Evolutionary conservation across 139 green algal species (phyloP).

Genomic region (Coccomyxa sp.): DNA sequence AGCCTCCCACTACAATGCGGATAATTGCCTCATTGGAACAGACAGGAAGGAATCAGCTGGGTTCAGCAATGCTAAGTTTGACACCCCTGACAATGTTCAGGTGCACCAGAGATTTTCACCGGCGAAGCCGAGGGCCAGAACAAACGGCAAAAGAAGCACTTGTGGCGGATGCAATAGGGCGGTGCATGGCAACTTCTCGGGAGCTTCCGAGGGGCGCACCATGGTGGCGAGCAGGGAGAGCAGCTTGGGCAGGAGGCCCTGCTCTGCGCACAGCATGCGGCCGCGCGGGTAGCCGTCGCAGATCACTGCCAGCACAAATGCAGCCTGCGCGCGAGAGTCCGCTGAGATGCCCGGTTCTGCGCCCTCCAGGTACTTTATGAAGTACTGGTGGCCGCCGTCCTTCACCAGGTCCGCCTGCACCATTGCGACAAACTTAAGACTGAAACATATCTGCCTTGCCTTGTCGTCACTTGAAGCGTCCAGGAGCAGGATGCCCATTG

Average conservation of each 20-base stretch:
- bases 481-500: too few species aligned
- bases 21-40: too few species aligned
- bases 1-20: too few species aligned
- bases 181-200: too few species aligned
- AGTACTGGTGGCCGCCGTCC: constrained; percentile 94
- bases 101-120: too few species aligned
- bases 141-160: too few species aligned
- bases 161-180: too few species aligned
- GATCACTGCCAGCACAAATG: constrained; percentile 92
- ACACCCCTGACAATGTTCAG: too few species aligned
- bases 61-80: too few species aligned
- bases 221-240: background rate
- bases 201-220: background rate
- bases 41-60: too few species aligned
- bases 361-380: constrained; percentile 88
- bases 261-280: constrained; percentile 36
- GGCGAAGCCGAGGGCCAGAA: too few species aligned
- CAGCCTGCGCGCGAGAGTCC: constrained; percentile 63
- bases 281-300: constrained; percentile 48
- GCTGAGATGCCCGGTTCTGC: constrained; percentile 32
- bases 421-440: background rate
- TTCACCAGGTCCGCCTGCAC: constrained; percentile 89
- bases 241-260: constrained; percentile 29
- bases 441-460: background rate
- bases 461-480: too few species aligned